These are phyloP conservation scores for Silene latifolia DNA, from an alignment of 148 eudicot genomes.

Conservation along the genomic window DNA sequence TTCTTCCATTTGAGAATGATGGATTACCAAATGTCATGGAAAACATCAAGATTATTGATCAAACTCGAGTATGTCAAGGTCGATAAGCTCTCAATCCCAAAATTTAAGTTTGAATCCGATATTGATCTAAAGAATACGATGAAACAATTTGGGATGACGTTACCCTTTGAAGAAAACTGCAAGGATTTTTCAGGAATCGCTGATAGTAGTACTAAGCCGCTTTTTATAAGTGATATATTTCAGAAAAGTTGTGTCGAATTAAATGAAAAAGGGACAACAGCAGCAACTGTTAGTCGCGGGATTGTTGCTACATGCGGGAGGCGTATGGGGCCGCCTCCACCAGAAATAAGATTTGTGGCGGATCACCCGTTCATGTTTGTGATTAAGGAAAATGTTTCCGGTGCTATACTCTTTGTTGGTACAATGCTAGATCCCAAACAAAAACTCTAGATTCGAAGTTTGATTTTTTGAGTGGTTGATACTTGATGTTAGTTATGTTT, in stretches of 20 bases:
- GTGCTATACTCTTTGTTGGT: conserved; percentile 1
- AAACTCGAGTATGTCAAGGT: neutral
- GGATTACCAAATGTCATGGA: neutral
- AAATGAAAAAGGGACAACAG: conserved; percentile 24
- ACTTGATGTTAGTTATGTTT: too few relatives aligned
- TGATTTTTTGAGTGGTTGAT: too few relatives aligned
- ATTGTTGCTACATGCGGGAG: too few relatives aligned
- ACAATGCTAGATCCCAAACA: conserved; percentile 8
- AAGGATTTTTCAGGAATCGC: too few relatives aligned
- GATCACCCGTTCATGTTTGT: conserved; percentile 27
- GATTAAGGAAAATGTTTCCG: too few relatives aligned
- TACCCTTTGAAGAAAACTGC: too few relatives aligned
- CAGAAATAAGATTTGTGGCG: conserved; percentile 3
- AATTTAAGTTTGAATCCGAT: too few relatives aligned
- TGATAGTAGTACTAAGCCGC: neutral
- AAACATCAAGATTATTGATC: neutral
- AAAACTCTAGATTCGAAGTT: too few relatives aligned
- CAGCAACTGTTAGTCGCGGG: neutral
- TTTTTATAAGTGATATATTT: neutral
- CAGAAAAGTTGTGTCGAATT: conserved; percentile 14
- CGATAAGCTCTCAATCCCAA: neutral
- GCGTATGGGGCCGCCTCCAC: neutral
- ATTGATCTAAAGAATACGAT: too few relatives aligned
- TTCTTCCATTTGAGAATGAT: neutral
- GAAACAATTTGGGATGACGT: too few relatives aligned